These are phyloP conservation scores for Fraxinus albicans DNA, from an alignment of 305 asterid species.

Conservation along the genomic window DNA sequence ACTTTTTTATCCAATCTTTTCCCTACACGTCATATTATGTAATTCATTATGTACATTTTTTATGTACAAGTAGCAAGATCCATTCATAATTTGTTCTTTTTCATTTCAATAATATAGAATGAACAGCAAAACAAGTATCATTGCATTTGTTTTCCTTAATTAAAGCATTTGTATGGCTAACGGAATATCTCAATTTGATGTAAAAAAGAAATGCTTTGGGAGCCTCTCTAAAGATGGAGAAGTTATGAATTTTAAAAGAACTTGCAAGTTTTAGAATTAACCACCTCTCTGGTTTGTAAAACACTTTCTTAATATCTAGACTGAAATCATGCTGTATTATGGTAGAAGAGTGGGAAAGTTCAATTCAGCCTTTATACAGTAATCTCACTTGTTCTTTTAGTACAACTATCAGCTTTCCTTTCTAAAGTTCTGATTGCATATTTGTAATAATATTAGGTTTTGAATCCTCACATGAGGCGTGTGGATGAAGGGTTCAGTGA, in stretches of 20 bases:
- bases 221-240: background rate
- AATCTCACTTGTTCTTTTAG: background rate
- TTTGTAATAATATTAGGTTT: constrained; percentile 49
- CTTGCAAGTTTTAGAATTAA: background rate
- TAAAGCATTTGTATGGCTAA: background rate
- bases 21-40: no score
- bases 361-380: background rate
- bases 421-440: constrained; percentile 11
- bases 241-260: background rate
- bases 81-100: background rate
- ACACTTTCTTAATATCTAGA: background rate
- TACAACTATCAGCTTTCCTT: background rate
- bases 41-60: no score
- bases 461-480: constrained; percentile 86
- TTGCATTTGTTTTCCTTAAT: background rate
- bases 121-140: background rate
- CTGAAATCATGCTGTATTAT: background rate
- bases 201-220: background rate
- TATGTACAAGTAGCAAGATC: no score
- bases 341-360: background rate
- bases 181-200: background rate
- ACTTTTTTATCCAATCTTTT: no score
- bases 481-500: constrained; percentile 92
- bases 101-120: background rate
- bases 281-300: constrained; percentile 1